Conservation (phyloP, 2,329 filamentous ascomycete species). For the Cyanodermella asteris region DNA sequence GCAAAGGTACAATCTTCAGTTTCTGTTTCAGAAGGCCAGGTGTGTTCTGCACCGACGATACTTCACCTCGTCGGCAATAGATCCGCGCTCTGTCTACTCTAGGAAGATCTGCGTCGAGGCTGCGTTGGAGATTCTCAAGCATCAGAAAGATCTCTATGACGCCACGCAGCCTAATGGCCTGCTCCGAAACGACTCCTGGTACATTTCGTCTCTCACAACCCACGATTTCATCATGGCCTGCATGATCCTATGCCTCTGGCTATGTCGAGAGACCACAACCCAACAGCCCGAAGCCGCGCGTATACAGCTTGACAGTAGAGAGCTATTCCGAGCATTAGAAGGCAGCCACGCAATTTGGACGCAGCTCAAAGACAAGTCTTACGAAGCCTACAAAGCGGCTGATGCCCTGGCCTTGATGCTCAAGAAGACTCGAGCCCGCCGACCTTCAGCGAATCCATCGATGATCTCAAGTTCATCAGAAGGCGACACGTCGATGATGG, state of each 20-base stretch:
- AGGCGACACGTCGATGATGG: no score
- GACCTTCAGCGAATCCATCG: no score
- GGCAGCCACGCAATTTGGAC: no score
- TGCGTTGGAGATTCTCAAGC: constrained; percentile 20
- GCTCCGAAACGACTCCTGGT: constrained; percentile 21
- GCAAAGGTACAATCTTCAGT: constrained; percentile 12
- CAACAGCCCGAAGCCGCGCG: no score
- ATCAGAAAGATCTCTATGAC: constrained; percentile 21
- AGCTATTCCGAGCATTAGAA: no score
- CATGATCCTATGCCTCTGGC: constrained; percentile 22
- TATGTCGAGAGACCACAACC: no score
- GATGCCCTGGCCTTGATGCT: no score
- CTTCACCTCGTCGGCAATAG: constrained; percentile 13
- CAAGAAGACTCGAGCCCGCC: no score
- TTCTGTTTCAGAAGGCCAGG: constrained; percentile 14
- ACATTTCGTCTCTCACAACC: constrained; percentile 19
- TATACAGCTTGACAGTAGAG: no score
- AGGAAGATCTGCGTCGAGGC: constrained; percentile 22
- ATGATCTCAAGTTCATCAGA: no score
- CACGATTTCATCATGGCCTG: constrained; percentile 27
- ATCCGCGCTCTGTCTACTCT: constrained; percentile 15
- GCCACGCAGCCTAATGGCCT: constrained; percentile 20
- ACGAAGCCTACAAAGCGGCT: no score
- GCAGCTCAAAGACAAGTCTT: no score
- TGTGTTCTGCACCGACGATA: constrained; percentile 17